A percentile compares a stretch with the other conserved stretches of the same genome.
These are phyloP conservation scores for Crithidia fasciculata DNA, from an alignment of 208 protist genomes.

Conservation along the genomic window DNA sequence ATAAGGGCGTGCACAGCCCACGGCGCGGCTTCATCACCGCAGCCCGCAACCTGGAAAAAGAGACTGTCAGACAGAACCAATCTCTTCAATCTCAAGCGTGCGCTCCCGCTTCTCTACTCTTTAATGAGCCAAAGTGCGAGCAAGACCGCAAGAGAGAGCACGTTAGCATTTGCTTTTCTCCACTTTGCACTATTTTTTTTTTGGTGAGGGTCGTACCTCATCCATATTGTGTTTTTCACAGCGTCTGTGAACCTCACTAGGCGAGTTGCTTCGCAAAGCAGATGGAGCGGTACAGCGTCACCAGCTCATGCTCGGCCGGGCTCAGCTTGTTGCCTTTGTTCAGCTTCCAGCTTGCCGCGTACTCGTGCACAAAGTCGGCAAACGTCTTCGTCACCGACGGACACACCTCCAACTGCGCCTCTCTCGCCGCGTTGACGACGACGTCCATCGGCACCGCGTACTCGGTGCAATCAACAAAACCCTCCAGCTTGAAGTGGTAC, in stretches of 20 bases:
- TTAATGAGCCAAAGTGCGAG: too few species aligned
- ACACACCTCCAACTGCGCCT: conserved; percentile 26
- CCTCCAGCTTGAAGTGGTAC: conserved; percentile 83
- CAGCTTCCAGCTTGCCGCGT: conserved; percentile 41
- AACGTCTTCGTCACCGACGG: conserved; percentile 41
- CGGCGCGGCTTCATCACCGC: too few species aligned
- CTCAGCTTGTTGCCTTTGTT: conserved; percentile 70
- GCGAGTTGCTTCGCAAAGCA: conserved; percentile 56
- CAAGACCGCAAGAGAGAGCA: too few species aligned
- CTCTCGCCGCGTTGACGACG: conserved; percentile 32
- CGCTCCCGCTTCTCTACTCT: too few species aligned
- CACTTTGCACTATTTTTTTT: too few species aligned
- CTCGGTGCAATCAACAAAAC: conserved; percentile 90
- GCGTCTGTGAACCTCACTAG: background rate
- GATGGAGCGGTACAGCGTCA: conserved; percentile 67
- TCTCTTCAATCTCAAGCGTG: too few species aligned
- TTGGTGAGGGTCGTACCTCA: background rate
- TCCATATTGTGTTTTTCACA: background rate
- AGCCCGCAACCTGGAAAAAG: too few species aligned
- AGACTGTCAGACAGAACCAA: too few species aligned
- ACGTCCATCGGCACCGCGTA: conserved; percentile 71
- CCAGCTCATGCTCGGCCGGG: conserved; percentile 57
- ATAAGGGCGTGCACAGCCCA: too few species aligned
- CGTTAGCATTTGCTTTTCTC: too few species aligned
- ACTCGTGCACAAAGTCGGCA: conserved; percentile 42